phyloP scores from a whole-genome alignment of 2,329 filamentous ascomycete species.

The Botrytis sinoallii region DNA sequence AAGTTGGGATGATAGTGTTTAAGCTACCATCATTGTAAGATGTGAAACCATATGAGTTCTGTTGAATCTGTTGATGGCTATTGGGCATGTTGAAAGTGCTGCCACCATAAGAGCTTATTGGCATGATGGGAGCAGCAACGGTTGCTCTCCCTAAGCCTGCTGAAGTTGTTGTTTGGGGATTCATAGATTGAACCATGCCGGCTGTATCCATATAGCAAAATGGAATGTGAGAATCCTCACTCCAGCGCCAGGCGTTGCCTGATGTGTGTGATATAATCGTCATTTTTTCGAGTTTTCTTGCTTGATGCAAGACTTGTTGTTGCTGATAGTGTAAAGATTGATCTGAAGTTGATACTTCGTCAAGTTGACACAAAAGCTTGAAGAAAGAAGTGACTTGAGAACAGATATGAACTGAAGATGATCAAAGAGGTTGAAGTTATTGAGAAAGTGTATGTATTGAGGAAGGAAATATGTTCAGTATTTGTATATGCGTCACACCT shows the following conservation, averaged over 20 bases:
- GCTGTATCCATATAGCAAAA: slow-evolving; percentile 44
- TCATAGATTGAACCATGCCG: slow-evolving; percentile 47
- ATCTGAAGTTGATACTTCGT: slow-evolving; percentile 1
- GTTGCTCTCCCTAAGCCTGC: slow-evolving; percentile 44
- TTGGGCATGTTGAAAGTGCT: slow-evolving; percentile 44
- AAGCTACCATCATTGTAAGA: slow-evolving; percentile 36
- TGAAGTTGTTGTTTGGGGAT: slow-evolving; percentile 42
- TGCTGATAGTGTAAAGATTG: neutral
- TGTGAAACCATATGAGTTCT: slow-evolving; percentile 44
- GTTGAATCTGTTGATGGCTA: slow-evolving; percentile 35
- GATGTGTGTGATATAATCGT: slow-evolving; percentile 48
- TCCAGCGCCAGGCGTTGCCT: slow-evolving; percentile 52
- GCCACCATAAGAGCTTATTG: slow-evolving; percentile 42
- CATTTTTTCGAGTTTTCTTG: slow-evolving; percentile 44
- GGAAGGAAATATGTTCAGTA: slow-evolving; percentile 12
- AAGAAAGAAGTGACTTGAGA: neutral
- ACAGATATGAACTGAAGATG: neutral
- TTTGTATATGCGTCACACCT: neutral
- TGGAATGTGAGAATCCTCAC: slow-evolving; percentile 43
- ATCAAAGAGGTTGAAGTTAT: neutral
- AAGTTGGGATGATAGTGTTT: slow-evolving; percentile 35
- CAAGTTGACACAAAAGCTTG: neutral
- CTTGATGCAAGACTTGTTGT: slow-evolving; percentile 34
- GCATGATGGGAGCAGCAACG: slow-evolving; percentile 48
- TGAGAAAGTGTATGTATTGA: neutral